Percentiles rank a stretch among this genome's conserved stretches.
Evolutionary conservation across 2,329 filamentous ascomycete species (phyloP).

Genomic region (Fusarium subglutinans): DNA sequence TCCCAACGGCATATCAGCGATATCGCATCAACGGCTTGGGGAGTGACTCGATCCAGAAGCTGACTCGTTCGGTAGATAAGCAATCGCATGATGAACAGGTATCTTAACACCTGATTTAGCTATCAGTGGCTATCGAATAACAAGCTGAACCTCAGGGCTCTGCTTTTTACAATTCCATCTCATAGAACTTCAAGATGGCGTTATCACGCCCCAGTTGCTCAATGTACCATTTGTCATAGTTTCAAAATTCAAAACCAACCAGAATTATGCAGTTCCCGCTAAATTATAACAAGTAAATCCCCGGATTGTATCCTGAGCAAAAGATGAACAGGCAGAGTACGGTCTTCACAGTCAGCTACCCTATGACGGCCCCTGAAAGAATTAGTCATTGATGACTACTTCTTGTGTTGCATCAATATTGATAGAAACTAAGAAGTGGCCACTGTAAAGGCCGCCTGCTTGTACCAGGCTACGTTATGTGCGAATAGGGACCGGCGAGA

Average conservation of each 20-base stretch:
- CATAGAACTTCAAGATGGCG: background rate
- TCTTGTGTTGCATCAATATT: too few relatives aligned
- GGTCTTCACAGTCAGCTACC: background rate
- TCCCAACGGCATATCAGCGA: background rate
- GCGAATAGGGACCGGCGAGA: background rate
- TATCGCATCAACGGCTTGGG: background rate
- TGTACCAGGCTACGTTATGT: background rate
- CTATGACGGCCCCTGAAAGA: background rate
- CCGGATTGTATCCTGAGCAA: too few relatives aligned
- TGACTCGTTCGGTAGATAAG: background rate
- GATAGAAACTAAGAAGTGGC: background rate
- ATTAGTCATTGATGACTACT: background rate
- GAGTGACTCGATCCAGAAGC: background rate
- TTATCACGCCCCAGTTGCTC: background rate
- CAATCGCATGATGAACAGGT: background rate
- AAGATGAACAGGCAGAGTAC: background rate
- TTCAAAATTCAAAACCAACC: rapidly evolving
- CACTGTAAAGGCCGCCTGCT: background rate
- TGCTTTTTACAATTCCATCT: background rate
- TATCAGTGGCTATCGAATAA: too few relatives aligned
- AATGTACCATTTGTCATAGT: too few relatives aligned
- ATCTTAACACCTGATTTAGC: background rate
- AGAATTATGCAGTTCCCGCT: too few relatives aligned
- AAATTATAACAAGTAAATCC: too few relatives aligned
- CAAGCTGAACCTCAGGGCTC: background rate